Evolutionary conservation across 2,329 filamentous ascomycete species (phyloP), one percentile per base, ranked within the genome.

Genomic region (Macrophomina phaseolina): DNA sequence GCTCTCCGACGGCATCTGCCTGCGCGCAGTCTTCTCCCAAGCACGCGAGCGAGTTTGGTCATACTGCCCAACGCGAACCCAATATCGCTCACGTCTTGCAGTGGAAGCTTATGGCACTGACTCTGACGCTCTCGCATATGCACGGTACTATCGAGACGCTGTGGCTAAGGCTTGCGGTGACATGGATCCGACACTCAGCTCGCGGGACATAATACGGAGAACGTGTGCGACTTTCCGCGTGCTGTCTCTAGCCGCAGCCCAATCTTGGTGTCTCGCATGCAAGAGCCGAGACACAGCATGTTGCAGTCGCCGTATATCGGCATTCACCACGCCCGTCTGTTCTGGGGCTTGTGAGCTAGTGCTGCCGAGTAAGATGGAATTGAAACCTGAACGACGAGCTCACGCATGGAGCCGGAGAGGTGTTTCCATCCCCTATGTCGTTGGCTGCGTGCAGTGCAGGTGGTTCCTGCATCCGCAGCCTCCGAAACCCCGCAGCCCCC

Each of bases 401-500:
- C 23, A 23, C 23, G 23, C 23, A 23, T 23, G 23, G 23, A 23
- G 23, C 23, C 23, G 23, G 23, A 23, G 23, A 23, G 23, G 23
- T 23, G 23, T 23, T 3, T 23, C 23, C 23, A 23, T 23, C 23
- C 23, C 23, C 23, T 23, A 23, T 2, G 23, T 45, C 42, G 5
- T 14, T 45, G 42, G 42, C 42, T 12, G 42, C 42, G 42, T 40
- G 38, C 38, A 9, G 38, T 40, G 38, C 38, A 9, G 38, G 8
- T 40, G 14, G 45, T 51, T 51, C 48, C 48, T 51, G 48, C 48
- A 51, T 51, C 48, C 48, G 48, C 48, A 30, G 48, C 14, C 18
- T 30, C 48, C 48, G 48, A 45, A 14, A 9, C 45, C 45, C 45
- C 18, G 18, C 45, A 23, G 23, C 23, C n/a, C 12, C 12, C 48